Percentiles rank a stretch among this genome's conserved stretches.
Evolutionary conservation across 306 rosid species (phyloP).

Genomic region (Pyrus pyrifolia): DNA sequence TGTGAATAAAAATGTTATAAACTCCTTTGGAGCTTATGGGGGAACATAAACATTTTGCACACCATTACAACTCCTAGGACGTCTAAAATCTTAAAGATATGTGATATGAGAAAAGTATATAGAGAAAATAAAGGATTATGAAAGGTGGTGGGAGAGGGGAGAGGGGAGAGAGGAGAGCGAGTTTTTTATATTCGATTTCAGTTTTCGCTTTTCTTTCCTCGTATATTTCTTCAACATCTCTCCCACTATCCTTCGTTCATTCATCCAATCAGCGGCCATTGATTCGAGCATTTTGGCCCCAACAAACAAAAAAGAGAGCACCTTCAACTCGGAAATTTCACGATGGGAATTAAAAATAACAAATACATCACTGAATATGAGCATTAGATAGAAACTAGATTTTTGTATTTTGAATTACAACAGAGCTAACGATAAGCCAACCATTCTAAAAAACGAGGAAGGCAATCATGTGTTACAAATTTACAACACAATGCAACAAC

Average conservation of each 20-base stretch:
- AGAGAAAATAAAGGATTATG: too few relatives aligned
- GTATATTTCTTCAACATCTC: neutral
- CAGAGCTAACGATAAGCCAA: conserved; percentile 29
- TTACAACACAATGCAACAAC: conserved; percentile 31
- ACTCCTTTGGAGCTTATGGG: neutral
- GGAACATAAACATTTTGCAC: neutral
- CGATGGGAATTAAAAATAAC: neutral
- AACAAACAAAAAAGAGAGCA: neutral
- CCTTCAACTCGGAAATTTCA: neutral
- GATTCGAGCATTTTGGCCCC: neutral
- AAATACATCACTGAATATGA: neutral
- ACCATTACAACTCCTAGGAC: neutral
- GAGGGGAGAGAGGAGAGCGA: too few relatives aligned
- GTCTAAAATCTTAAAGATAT: too few relatives aligned
- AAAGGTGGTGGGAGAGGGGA: neutral
- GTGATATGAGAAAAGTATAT: too few relatives aligned
- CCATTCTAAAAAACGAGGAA: conserved; percentile 47
- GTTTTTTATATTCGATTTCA: too few relatives aligned
- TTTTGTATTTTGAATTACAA: neutral
- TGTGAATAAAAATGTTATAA: neutral
- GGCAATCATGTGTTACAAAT: conserved; percentile 36
- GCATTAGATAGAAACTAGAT: neutral
- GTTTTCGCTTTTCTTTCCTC: neutral
- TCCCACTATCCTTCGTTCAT: too few relatives aligned
- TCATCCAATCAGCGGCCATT: neutral